Base-by-base conservation (phyloP, 345 rosid genomes). In the Citrus mangshanensis region DNA sequence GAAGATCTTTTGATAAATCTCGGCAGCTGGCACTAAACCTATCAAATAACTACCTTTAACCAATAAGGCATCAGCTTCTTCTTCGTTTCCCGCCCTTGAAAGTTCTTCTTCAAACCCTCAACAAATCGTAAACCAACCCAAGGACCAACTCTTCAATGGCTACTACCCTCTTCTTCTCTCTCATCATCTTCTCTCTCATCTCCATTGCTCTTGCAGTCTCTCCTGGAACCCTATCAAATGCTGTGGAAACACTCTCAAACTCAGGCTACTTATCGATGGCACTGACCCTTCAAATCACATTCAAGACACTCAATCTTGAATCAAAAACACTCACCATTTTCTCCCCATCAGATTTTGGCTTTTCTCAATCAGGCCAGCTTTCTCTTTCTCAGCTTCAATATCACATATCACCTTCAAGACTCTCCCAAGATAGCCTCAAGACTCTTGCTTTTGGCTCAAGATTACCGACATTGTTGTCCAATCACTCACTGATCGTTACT, bases 201-300 rank as follows among this genome's bases (percentile, higher is more conserved):
- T 34, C 28, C 73, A 63, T 46, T 40, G 69, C 84, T 4, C 7
- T 61, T 38, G 81, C 89, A 27, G 22, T 54, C 21, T 69, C 82
- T 74, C 37, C 42, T 9, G 27, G 59, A 27, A 34, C 79, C 27
- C 59, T 85, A 5, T 76, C 77, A 40, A 68, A 80, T 78, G 85
- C 85, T 74, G 61, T 65, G 0, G 86, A 87, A 42, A 32, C 78
- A 66, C 86, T 85, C 75, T 71, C 85, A 30, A 73, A 82, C 75
- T 79, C 89, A 42, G 86, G 88, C 73, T 83, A 76, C 68, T 81
- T 87, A 63, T 87, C 89, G 67, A 85, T 87, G 88, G 86, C 83
- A 74, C 85, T 85, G 61, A 85, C 86, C 46, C 86, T 87, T 7
- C 62, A 77, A 70, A 55, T 85, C 70, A 83, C 81, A 21, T 51